Base-by-base conservation (phyloP, 768 basidiomycete species). In the Floccularia luteovirens region DNA sequence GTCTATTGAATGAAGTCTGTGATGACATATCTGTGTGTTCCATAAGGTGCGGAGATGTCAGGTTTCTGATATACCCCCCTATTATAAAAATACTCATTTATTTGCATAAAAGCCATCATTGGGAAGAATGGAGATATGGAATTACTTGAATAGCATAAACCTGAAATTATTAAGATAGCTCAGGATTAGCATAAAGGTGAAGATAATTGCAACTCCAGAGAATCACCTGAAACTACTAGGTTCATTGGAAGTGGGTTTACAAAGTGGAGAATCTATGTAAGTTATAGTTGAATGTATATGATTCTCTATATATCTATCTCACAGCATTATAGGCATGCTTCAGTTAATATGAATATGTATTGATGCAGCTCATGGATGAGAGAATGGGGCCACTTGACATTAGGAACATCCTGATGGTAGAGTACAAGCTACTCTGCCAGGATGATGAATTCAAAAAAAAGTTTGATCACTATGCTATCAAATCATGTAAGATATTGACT, bases 191-290 rank as follows among this genome's bases (percentile, higher is more conserved):
- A n/a, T n/a, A n/a, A n/a, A n/a, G n/a, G n/a, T n/a, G n/a, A n/a
- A 35, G 34, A 11, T 35, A 12, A 10, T 10, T 19, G 17, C 12
- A 10, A 35, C 12, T 35, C 10, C 12, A 19, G 17, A 35, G 34
- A 10, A 35, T 35, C 28, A 30, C 28, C 14, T 30, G 10, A 10
- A 37, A 23, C 44, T 39, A 16, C 39, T 27, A 5, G 40, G 39
- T 43, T 28, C 27, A 50, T 56, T 48, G 54, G 54, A 3, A 36
- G 41, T 30, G 46, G 51, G 0, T 43, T 25, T 16, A 49, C 53
- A 24, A 56, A 49, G 39, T 28, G 30, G 14, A 46, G 47, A 19
- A 49, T 56, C 13, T 56, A 56, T 45, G 49, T 52, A 40, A 30
- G 50, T 52, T 3, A 21, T 31, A 8, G 27, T 28, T 14, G 8